phyloP scores from a whole-genome alignment of 2,329 filamentous ascomycete species.

The Rhytidhysteron rufulum region DNA sequence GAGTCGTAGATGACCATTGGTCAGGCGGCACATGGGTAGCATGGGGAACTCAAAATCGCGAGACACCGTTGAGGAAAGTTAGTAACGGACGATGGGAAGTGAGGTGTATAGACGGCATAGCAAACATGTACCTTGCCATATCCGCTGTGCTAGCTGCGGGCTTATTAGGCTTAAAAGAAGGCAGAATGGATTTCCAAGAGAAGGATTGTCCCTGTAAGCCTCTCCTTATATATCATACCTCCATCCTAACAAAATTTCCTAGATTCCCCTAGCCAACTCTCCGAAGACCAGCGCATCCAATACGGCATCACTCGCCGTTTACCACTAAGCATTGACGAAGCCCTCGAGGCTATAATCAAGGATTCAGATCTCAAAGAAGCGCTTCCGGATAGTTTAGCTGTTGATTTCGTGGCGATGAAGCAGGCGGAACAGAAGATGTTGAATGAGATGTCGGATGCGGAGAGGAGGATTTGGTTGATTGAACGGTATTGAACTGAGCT shows the following conservation, averaged over 20 bases:
- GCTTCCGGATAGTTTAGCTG: slow-evolving; percentile 51
- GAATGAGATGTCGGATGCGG: slow-evolving; percentile 44
- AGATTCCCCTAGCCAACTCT: slow-evolving; percentile 53
- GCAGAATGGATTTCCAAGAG: slow-evolving; percentile 43
- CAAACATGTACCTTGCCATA: slow-evolving; percentile 72
- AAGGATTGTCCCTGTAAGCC: slow-evolving; percentile 51
- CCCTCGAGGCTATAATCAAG: slow-evolving; percentile 48
- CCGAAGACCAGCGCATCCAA: slow-evolving; percentile 43
- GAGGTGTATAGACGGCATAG: slow-evolving; percentile 71
- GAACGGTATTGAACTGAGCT: slow-evolving; percentile 59
- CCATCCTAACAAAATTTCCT: slow-evolving; percentile 3
- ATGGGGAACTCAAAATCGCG: slow-evolving; percentile 80
- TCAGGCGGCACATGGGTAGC: slow-evolving; percentile 73
- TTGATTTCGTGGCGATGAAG: slow-evolving; percentile 58
- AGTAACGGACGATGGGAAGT: slow-evolving; percentile 70
- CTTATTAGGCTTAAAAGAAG: slow-evolving; percentile 49
- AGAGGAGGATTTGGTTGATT: slow-evolving; percentile 58
- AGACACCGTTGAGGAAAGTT: slow-evolving; percentile 68
- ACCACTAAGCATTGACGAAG: slow-evolving; percentile 53
- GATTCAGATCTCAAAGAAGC: slow-evolving; percentile 47
- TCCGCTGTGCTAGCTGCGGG: slow-evolving; percentile 60
- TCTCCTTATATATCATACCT: not conserved
- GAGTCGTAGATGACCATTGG: slow-evolving; percentile 68
- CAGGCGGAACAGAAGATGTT: slow-evolving; percentile 53
- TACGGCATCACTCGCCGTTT: slow-evolving; percentile 53